Conservation (phyloP, 345 rosid species). For the Arabis alpina region DNA sequence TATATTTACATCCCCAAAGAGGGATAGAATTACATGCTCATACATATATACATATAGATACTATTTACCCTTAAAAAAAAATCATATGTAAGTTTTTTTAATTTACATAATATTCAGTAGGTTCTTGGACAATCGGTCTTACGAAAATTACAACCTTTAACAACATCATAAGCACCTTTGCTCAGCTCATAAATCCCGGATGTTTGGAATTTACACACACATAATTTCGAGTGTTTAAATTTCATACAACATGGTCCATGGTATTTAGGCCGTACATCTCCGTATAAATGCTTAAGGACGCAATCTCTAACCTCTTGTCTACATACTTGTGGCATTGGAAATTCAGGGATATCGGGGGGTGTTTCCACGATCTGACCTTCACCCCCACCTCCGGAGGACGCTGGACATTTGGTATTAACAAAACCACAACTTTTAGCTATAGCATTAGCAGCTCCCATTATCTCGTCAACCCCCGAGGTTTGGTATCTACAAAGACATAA, state of each 20-base stretch:
- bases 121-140: neutral
- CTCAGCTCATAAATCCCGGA: neutral
- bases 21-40: no score
- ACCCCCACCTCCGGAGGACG: no score
- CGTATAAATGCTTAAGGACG: neutral
- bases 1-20: no score
- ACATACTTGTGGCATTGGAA: conserved; percentile 14
- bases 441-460: neutral
- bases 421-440: neutral
- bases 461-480: no score
- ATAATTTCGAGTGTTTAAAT: neutral
- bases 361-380: no score
- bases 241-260: neutral
- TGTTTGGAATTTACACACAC: neutral
- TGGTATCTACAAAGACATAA: neutral
- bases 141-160: neutral
- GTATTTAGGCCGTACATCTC: neutral
- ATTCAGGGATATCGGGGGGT: no score
- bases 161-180: neutral
- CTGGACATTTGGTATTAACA: no score
- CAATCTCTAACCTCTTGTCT: neutral
- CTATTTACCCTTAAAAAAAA: neutral
- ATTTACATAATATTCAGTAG: neutral
- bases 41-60: no score
- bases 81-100: neutral